These are phyloP conservation scores for Melaleuca quinquenervia DNA, from an alignment of 345 rosid genomes.

Conservation along the genomic window DNA sequence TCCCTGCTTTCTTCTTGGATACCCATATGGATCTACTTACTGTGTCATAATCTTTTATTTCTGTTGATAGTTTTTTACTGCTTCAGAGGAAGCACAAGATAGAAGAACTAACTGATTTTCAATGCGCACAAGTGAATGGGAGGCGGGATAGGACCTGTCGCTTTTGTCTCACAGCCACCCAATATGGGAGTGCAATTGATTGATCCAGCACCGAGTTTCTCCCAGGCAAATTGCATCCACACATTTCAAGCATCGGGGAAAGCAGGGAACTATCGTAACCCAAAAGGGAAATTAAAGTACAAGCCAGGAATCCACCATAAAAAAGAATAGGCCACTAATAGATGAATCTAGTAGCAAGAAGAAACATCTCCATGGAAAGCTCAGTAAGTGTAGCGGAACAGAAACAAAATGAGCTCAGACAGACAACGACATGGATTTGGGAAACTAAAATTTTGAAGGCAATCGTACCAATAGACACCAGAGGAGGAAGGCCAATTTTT, in stretches of 20 bases:
- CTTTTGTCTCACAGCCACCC: slow-evolving; percentile 10
- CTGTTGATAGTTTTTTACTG: neutral
- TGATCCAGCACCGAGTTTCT: neutral
- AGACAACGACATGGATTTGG: neutral
- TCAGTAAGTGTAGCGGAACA: neutral
- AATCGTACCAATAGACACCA: neutral
- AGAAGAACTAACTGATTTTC: neutral
- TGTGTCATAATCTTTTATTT: neutral
- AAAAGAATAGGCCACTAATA: neutral
- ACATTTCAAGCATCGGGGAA: neutral
- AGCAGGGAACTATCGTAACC: slow-evolving; percentile 12
- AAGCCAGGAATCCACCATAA: slow-evolving; percentile 5
- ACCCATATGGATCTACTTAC: neutral
- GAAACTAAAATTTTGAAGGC: neutral
- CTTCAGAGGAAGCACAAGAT: neutral
- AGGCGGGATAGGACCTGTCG: neutral
- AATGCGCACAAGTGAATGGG: neutral
- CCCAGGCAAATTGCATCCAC: slow-evolving; percentile 7
- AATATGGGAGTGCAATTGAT: neutral
- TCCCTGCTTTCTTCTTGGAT: neutral
- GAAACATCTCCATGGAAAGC: slow-evolving; percentile 5
- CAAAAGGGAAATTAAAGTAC: slow-evolving; percentile 8
- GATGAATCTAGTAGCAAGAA: neutral
- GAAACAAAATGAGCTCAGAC: neutral
- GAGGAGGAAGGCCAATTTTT: neutral